phyloP scores from a whole-genome alignment of 345 rosid genomes.

The Hibiscus tridactylites region DNA sequence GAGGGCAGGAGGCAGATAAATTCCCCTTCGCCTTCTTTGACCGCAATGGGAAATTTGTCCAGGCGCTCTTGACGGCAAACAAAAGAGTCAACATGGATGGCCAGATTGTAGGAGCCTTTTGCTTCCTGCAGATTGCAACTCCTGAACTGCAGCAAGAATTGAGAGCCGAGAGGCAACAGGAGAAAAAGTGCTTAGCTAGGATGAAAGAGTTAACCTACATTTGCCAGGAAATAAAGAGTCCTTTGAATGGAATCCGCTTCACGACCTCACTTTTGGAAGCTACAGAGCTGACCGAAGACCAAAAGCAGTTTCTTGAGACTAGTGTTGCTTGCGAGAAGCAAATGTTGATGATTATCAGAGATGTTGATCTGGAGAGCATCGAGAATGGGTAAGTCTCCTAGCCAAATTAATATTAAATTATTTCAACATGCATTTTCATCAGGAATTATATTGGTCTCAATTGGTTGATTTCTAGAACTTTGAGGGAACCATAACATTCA shows the following conservation, averaged over 20 bases:
- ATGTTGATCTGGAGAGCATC: slow-evolving; percentile 59
- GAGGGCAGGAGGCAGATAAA: slow-evolving; percentile 79
- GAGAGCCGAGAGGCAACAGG: slow-evolving; percentile 66
- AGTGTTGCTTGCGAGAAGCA: slow-evolving; percentile 87
- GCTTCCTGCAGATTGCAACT: slow-evolving; percentile 94
- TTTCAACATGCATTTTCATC: background rate
- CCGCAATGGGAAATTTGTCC: slow-evolving; percentile 59
- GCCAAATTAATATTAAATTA: background rate
- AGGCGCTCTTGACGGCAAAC: slow-evolving; percentile 82
- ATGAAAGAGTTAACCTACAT: slow-evolving; percentile 83
- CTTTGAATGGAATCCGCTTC: slow-evolving; percentile 67
- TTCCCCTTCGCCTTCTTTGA: slow-evolving; percentile 78
- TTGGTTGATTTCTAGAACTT: background rate
- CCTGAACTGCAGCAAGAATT: slow-evolving; percentile 85
- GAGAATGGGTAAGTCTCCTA: slow-evolving; percentile 63
- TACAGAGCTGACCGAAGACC: slow-evolving; percentile 65
- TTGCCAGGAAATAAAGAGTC: slow-evolving; percentile 70
- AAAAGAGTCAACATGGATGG: slow-evolving; percentile 68
- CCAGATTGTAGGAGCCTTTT: slow-evolving; percentile 77
- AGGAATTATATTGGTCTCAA: background rate
- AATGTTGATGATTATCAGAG: slow-evolving; percentile 53
- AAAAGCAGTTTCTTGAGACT: slow-evolving; percentile 80
- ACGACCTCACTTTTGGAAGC: slow-evolving; percentile 72
- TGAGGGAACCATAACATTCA: background rate
- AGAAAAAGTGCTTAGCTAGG: slow-evolving; percentile 45